Conservation (phyloP, 495 filamentous ascomycete species). For the Sabuloglossum arenarium region DNA sequence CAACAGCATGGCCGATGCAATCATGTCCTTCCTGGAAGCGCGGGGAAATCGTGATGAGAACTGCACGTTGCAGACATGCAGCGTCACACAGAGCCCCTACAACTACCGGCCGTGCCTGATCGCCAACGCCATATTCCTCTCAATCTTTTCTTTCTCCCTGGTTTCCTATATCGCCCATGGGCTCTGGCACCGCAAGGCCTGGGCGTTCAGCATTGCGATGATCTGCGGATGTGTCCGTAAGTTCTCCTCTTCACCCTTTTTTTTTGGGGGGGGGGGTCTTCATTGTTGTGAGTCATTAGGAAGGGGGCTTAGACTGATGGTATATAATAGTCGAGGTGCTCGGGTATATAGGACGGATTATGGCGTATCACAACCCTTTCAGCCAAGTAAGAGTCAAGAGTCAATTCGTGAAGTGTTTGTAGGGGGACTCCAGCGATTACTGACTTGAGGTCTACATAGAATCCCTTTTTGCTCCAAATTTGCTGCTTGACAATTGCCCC, state of each 20-base stretch:
- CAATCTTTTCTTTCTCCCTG: conserved; percentile 19
- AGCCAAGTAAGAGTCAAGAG: neutral
- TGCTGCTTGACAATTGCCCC: conserved; percentile 39
- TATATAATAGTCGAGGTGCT: conserved; percentile 10
- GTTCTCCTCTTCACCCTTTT: neutral
- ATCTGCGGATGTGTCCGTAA: neutral
- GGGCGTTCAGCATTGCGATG: conserved; percentile 1
- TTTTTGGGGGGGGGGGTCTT: too few species aligned
- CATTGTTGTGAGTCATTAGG: too few species aligned
- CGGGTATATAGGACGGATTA: conserved; percentile 10
- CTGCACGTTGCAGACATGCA: conserved; percentile 12
- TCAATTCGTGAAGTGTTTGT: neutral
- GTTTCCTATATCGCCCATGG: conserved; percentile 18
- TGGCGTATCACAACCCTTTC: conserved; percentile 10
- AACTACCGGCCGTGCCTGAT: conserved; percentile 21
- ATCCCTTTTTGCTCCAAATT: conserved; percentile 20
- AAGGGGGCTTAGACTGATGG: too few species aligned
- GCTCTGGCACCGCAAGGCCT: conserved; percentile 8
- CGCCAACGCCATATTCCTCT: conserved; percentile 18
- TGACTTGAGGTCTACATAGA: conserved; percentile 17
- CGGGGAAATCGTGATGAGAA: too few species aligned
- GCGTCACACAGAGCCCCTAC: conserved; percentile 6
- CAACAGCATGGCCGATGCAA: neutral
- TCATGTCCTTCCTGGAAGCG: too few species aligned
- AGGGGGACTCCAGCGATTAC: too few species aligned